Base-by-base conservation (phyloP, 306 rosid genomes). In the Begonia loranthoides region DNA sequence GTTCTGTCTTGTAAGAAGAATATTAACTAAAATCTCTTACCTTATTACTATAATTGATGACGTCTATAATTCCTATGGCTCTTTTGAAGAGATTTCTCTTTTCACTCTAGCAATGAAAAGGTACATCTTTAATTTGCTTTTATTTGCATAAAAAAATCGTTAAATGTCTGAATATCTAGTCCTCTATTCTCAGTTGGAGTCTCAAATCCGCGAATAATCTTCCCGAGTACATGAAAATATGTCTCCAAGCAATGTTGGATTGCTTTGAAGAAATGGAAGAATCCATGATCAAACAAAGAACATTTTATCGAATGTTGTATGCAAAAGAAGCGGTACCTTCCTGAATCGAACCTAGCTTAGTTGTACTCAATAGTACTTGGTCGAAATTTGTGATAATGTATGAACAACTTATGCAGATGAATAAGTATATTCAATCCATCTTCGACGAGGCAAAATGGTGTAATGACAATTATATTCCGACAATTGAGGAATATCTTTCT, bases 361-460 rank as follows among this genome's bases (percentile, higher is more conserved):
- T 40, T 12, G 62, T 64, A 55, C 9, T n/a, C n/a, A n/a, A n/a
- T n/a, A n/a, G n/a, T n/a, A n/a, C n/a, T n/a, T n/a, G n/a, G n/a
- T n/a, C n/a, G n/a, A n/a, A n/a, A n/a, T n/a, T n/a, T n/a, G n/a
- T n/a, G n/a, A n/a, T n/a, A n/a, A n/a, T n/a, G n/a, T n/a, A 15
- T 11, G 6, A n/a, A n/a, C n/a, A n/a, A n/a, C 4, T 22, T 22
- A 22, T 4, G 28, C 63, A 56, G 69, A 10, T 50, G 17, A 50
- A 64, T 49, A 41, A 12, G 11, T 8, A 9, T 3, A n/a, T 7
- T 12, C n/a, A 17, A 43, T 48, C 46, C 12, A 55, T 55, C 49
- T 50, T 48, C 14, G 51, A 16, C 0, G 66, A 72, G 47, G 73
- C 69, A n/a, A 57, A 59, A 54, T 72, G 72, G 77, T 50, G 9